Percentiles rank a stretch among this genome's conserved stretches.
These are phyloP conservation scores for Fagopyrum homotropicum DNA, from an alignment of 148 eudicot genomes.

Conservation along the genomic window DNA sequence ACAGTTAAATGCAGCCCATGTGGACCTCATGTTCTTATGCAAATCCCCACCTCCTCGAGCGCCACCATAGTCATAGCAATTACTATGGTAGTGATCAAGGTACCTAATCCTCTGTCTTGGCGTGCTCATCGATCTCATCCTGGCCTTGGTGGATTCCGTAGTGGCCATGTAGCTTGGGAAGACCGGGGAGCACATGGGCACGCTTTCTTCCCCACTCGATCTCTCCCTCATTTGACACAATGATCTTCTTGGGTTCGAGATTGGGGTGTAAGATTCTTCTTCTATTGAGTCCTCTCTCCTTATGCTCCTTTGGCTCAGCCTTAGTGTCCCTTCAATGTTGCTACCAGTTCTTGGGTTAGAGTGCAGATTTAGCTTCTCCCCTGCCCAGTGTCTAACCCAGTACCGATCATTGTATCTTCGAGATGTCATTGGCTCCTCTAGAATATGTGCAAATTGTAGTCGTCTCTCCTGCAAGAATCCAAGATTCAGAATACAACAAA, in stretches of 20 bases:
- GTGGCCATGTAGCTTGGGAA: slow-evolving; percentile 74
- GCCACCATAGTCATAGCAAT: slow-evolving; percentile 21
- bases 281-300: slow-evolving; percentile 24
- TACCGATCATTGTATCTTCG: slow-evolving; percentile 22
- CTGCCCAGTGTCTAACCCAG: slow-evolving; percentile 30
- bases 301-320: slow-evolving; percentile 20
- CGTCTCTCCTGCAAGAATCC: slow-evolving; percentile 51
- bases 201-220: slow-evolving; percentile 32
- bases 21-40: slow-evolving; percentile 25
- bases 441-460: slow-evolving; percentile 24
- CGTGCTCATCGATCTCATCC: slow-evolving; percentile 69
- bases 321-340: slow-evolving; percentile 18
- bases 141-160: slow-evolving; percentile 79
- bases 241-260: slow-evolving; percentile 68
- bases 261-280: slow-evolving; percentile 40
- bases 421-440: slow-evolving; percentile 29
- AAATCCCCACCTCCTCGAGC: slow-evolving; percentile 16
- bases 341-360: slow-evolving; percentile 15
- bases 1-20: slow-evolving; percentile 45
- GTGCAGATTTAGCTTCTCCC: slow-evolving; percentile 20
- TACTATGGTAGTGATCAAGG: slow-evolving; percentile 22
- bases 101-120: slow-evolving; percentile 48
- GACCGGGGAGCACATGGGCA: slow-evolving; percentile 23
- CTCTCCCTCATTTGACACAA: slow-evolving; percentile 37
- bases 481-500: too few relatives aligned